phyloP scores from a whole-genome alignment of 192 early-diverging fungal species.

The Backusella australiensis region DNA sequence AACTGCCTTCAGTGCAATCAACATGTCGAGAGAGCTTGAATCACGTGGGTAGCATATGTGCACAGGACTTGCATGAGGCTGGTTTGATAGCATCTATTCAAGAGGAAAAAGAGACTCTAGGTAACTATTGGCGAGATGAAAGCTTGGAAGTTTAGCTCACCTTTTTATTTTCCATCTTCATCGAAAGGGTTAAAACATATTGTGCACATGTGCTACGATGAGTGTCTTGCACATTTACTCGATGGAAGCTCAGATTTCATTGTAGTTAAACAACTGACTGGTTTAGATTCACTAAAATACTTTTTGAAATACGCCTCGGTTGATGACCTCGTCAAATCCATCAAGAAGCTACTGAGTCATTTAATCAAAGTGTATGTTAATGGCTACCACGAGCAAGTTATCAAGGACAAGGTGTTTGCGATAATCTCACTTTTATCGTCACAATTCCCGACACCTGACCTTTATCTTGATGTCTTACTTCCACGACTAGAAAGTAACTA shows the following conservation, averaged over 20 bases:
- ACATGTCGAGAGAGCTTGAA: not conserved
- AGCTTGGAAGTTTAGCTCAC: not conserved
- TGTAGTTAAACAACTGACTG: not conserved
- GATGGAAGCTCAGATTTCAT: conserved; percentile 12
- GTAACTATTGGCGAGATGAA: not conserved
- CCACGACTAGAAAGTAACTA: not conserved
- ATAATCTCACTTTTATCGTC: not conserved
- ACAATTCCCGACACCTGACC: not conserved
- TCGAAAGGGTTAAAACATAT: conserved; percentile 15
- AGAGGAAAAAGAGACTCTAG: not conserved
- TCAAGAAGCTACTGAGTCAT: conserved; percentile 7
- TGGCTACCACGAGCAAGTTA: not conserved
- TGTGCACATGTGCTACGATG: conserved; percentile 18
- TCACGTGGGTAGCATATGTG: conserved; percentile 1
- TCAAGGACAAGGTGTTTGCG: not conserved
- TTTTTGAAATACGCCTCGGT: conserved; percentile 2
- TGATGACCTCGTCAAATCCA: not conserved
- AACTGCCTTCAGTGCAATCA: not conserved
- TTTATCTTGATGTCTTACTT: conserved; percentile 3
- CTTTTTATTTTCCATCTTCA: not conserved
- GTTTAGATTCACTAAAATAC: not conserved
- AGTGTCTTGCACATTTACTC: not conserved
- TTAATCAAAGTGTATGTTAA: conserved; percentile 2
- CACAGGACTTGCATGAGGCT: conserved; percentile 13
- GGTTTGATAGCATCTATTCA: not conserved